phyloP scores from a whole-genome alignment of 768 basidiomycete species.

The Filobasidium floriforme region DNA sequence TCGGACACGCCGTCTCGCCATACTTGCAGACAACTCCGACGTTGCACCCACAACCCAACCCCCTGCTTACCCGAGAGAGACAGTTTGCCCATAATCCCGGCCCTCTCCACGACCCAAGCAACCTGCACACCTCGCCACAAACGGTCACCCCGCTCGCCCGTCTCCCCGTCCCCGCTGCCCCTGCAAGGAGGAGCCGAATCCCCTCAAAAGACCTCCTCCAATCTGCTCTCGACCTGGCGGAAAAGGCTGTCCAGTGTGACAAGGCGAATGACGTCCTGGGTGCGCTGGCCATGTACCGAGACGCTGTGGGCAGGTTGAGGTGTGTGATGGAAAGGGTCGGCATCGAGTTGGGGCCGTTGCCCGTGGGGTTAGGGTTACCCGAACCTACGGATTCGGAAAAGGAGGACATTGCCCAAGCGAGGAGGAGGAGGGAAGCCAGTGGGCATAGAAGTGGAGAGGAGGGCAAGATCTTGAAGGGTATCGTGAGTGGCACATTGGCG shows the following conservation, averaged over 20 bases:
- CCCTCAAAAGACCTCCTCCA: slow-evolving; percentile 40
- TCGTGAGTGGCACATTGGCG: slow-evolving; percentile 32
- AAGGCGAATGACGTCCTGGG: slow-evolving; percentile 40
- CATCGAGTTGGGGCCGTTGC: slow-evolving; percentile 28
- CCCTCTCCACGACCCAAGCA: not conserved
- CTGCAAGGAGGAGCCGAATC: slow-evolving; percentile 22
- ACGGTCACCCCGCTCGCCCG: not conserved
- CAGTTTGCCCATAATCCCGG: not conserved
- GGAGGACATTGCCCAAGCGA: slow-evolving; percentile 16
- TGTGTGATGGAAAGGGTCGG: slow-evolving; percentile 43
- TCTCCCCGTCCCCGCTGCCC: not conserved
- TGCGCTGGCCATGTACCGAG: slow-evolving; percentile 36
- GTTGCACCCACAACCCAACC: not conserved
- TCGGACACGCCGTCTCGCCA: not conserved
- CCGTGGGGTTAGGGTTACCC: slow-evolving; percentile 13
- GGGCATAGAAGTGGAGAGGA: slow-evolving; percentile 31
- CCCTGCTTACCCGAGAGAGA: not conserved
- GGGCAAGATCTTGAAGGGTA: slow-evolving; percentile 39
- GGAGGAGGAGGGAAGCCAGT: slow-evolving; percentile 21
- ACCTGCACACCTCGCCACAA: not conserved
- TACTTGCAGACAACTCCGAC: no score
- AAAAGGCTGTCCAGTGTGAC: slow-evolving; percentile 42
- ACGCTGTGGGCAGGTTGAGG: slow-evolving; percentile 38
- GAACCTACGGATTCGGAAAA: slow-evolving; percentile 19
- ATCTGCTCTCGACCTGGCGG: slow-evolving; percentile 41